Percentiles rank a stretch among this genome's conserved stretches.
Evolutionary conservation across 2,329 filamentous ascomycete genomes (phyloP).

Genomic region (Helicocarpus griseus): DNA sequence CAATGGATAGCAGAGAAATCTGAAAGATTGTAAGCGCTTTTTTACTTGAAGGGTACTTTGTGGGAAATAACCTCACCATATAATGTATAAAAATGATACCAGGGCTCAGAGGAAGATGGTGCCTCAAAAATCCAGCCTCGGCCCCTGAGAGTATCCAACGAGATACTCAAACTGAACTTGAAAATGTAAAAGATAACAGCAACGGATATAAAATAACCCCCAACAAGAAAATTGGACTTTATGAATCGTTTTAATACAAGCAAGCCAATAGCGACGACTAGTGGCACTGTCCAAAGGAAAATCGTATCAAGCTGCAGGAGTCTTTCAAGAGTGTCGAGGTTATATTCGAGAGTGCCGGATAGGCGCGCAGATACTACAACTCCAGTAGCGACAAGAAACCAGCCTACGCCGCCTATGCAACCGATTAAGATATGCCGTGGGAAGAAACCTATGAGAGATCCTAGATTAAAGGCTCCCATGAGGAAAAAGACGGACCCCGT

Average conservation of each 20-base stretch:
- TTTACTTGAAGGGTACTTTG: background rate
- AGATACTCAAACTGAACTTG: constrained; percentile 47
- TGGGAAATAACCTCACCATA: constrained; percentile 57
- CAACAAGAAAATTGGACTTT: constrained; percentile 75
- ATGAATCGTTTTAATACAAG: constrained; percentile 67
- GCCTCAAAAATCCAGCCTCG: constrained; percentile 87
- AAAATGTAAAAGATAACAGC: constrained; percentile 48
- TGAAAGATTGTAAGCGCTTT: constrained; percentile 26
- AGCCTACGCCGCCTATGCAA: constrained; percentile 93
- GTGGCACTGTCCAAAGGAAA: constrained; percentile 71
- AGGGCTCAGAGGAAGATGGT: constrained; percentile 75
- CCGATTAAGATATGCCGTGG: constrained; percentile 92
- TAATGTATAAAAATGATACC: constrained; percentile 95
- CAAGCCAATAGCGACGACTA: constrained; percentile 64
- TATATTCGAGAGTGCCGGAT: constrained; percentile 74
- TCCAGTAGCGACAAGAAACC: constrained; percentile 84
- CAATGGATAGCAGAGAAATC: constrained; percentile 75
- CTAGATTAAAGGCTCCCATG: constrained; percentile 78
- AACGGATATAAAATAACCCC: constrained; percentile 76
- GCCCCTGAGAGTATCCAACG: constrained; percentile 56
- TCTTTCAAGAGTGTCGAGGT: constrained; percentile 63
- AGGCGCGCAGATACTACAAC: constrained; percentile 88
- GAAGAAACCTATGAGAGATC: constrained; percentile 93
- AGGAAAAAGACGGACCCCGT: constrained; percentile 87
- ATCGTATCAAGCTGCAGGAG: constrained; percentile 66